phyloP scores from a whole-genome alignment of 2,329 filamentous ascomycete species.

The Colletotrichum euphorbiae region DNA sequence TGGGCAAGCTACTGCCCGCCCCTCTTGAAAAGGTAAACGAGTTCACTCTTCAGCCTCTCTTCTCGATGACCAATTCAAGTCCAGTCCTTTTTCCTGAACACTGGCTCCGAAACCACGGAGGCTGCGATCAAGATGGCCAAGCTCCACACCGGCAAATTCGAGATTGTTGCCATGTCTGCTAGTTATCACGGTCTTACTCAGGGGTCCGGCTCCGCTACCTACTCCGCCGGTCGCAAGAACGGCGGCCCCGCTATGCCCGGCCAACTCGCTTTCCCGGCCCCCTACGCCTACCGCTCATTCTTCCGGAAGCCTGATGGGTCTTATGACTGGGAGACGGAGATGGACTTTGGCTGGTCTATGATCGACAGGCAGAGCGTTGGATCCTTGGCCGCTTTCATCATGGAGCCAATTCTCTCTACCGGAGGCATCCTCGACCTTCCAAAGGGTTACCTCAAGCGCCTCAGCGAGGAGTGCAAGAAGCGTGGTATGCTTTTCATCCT shows the following conservation, averaged over 20 bases:
- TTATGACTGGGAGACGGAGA: conserved; percentile 74
- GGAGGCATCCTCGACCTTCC: conserved; percentile 69
- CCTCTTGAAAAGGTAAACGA: conserved; percentile 55
- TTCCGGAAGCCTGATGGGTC: conserved; percentile 69
- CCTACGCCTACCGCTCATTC: conserved; percentile 70
- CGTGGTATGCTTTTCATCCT: conserved; percentile 69
- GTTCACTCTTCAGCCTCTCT: not conserved
- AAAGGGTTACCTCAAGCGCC: conserved; percentile 63
- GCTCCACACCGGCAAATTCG: conserved; percentile 70
- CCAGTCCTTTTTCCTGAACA: conserved; percentile 65
- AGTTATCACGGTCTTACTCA: conserved; percentile 72
- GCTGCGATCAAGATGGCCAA: conserved; percentile 74
- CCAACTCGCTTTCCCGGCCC: conserved; percentile 67
- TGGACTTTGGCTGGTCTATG: conserved; percentile 72
- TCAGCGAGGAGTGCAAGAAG: conserved; percentile 63
- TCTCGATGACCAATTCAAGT: not conserved
- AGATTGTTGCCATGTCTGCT: conserved; percentile 69
- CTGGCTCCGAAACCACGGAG: conserved; percentile 66
- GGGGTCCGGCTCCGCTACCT: conserved; percentile 63
- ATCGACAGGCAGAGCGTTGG: conserved; percentile 69
- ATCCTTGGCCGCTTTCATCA: conserved; percentile 71
- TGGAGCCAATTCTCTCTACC: conserved; percentile 69
- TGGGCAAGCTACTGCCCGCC: conserved; percentile 58
- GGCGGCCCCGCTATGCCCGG: conserved; percentile 63
- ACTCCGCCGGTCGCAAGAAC: conserved; percentile 62